These are phyloP conservation scores for Sarocladium oryzae DNA, from an alignment of 2,329 filamentous ascomycete species.

Conservation along the genomic window DNA sequence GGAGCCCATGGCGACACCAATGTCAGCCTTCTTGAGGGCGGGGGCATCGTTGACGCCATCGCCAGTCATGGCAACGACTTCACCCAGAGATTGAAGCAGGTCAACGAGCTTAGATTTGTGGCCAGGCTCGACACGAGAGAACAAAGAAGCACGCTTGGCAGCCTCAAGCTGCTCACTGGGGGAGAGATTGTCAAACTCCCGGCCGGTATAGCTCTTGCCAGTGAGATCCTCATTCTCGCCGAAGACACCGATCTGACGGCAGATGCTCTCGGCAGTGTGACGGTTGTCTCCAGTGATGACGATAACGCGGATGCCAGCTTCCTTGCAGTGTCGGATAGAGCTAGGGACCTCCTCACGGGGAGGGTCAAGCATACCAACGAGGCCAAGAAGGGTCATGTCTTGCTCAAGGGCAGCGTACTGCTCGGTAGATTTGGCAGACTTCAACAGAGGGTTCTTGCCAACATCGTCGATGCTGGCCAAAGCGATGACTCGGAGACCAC, in stretches of 20 bases:
- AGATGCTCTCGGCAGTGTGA: slow-evolving; percentile 96
- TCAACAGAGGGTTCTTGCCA: slow-evolving; percentile 60
- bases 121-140: slow-evolving; percentile 89
- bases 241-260: slow-evolving; percentile 94
- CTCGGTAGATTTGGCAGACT: slow-evolving; percentile 70
- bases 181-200: slow-evolving; percentile 84
- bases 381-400: slow-evolving; percentile 86
- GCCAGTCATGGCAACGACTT: slow-evolving; percentile 98
- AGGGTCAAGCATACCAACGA: slow-evolving; percentile 95
- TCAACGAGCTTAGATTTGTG: slow-evolving; percentile 99
- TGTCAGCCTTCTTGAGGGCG: slow-evolving; percentile 96
- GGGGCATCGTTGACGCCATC: slow-evolving; percentile 98
- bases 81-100: slow-evolving; percentile 82
- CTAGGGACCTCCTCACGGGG: slow-evolving; percentile 84
- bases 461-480: slow-evolving; percentile 79
- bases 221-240: slow-evolving; percentile 70
- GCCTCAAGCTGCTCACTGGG: slow-evolving; percentile 75
- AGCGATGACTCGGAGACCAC: slow-evolving; percentile 89
- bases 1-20: slow-evolving; percentile 97
- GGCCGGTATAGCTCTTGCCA: slow-evolving; percentile 92
- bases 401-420: slow-evolving; percentile 88
- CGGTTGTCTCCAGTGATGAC: slow-evolving; percentile 98
- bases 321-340: slow-evolving; percentile 83
- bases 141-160: slow-evolving; percentile 79
- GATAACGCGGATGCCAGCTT: slow-evolving; percentile 91